Evolutionary conservation across 768 basidiomycete genomes (phyloP).

Genomic region (Clitopilus passeckerianus): DNA sequence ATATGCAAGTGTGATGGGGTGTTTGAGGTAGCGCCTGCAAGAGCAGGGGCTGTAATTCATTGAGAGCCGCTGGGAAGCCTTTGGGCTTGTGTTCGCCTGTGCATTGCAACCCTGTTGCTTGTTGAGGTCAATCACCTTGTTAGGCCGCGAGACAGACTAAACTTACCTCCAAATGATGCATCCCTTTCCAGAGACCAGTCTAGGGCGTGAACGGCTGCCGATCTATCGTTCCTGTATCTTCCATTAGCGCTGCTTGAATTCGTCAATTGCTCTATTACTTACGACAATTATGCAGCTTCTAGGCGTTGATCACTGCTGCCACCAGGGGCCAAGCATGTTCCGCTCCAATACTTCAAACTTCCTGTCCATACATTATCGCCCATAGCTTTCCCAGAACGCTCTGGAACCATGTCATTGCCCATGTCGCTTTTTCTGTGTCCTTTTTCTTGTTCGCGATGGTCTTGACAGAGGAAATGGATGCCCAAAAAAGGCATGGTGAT

Average conservation of each 20-base stretch:
- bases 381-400: too few species aligned
- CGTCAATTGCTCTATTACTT: neutral
- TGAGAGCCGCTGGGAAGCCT: neutral
- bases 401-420: too few species aligned
- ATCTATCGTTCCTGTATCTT: neutral
- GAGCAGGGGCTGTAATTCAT: neutral
- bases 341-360: too few species aligned
- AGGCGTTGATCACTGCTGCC: too few species aligned
- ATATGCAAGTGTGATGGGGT: neutral
- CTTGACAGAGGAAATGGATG: neutral
- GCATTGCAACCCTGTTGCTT: neutral
- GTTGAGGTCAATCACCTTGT: neutral
- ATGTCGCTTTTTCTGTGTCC: neutral
- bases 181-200: neutral
- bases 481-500: neutral
- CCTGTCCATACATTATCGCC: too few species aligned
- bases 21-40: neutral
- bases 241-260: neutral
- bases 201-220: neutral
- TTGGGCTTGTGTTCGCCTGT: neutral
- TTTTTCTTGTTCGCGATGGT: neutral
- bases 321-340: too few species aligned
- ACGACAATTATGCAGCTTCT: neutral
- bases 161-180: neutral
- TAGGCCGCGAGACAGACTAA: neutral